These are phyloP conservation scores for Bryoglossum gracile DNA, from an alignment of 495 filamentous ascomycete genomes.

Conservation along the genomic window DNA sequence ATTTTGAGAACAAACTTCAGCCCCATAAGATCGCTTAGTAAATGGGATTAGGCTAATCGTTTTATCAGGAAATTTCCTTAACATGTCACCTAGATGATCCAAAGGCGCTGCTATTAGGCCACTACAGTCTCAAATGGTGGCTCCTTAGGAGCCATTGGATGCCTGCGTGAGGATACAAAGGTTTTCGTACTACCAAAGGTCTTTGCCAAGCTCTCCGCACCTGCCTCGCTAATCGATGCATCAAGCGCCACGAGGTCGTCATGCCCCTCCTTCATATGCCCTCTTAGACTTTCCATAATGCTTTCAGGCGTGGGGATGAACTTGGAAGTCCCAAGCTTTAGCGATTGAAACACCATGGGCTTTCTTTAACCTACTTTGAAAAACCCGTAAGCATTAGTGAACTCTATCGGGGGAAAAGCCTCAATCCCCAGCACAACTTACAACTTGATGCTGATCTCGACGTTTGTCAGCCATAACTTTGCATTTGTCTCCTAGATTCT, in stretches of 20 bases:
- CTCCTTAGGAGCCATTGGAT: conserved; percentile 37
- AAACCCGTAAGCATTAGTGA: neutral
- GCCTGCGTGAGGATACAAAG: conserved; percentile 41
- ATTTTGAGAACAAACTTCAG: too few species aligned
- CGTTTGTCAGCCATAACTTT: conserved; percentile 49
- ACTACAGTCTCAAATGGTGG: conserved; percentile 44
- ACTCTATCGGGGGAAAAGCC: neutral
- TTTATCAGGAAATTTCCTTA: conserved; percentile 37
- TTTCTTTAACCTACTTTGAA: conserved; percentile 50
- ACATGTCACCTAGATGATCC: conserved; percentile 43
- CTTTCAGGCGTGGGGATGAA: conserved; percentile 46
- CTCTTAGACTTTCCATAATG: conserved; percentile 42
- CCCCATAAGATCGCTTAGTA: too few species aligned
- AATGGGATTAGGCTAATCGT: conserved; percentile 1
- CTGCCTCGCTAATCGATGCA: conserved; percentile 29
- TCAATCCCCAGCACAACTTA: conserved; percentile 20
- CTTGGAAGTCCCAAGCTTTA: conserved; percentile 36
- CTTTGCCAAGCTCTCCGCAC: conserved; percentile 39
- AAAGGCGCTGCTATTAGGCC: conserved; percentile 44
- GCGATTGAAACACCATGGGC: conserved; percentile 53
- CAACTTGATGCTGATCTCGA: conserved; percentile 49
- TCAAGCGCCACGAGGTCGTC: conserved; percentile 52
- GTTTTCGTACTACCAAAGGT: conserved; percentile 53
- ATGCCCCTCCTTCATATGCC: conserved; percentile 55
- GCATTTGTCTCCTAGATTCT: conserved; percentile 45